A percentile compares a stretch with the other conserved stretches of the same genome.
phyloP scores from a whole-genome alignment of 2,329 filamentous ascomycete species.

The Aureobasidium sp. region DNA sequence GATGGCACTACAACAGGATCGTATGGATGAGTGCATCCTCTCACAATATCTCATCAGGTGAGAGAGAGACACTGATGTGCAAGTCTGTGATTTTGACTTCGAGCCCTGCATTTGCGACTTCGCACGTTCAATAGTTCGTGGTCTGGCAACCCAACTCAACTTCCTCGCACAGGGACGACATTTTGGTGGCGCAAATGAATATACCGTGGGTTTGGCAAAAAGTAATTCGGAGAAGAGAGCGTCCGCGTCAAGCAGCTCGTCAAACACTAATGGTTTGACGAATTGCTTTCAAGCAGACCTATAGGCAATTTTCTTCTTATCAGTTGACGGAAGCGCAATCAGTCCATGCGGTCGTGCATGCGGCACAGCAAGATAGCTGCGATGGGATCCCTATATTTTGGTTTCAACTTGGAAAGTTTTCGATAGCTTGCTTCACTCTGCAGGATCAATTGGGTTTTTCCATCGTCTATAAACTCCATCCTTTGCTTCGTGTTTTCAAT shows the following conservation, averaged over 20 bases:
- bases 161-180: not conserved
- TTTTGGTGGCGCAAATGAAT: not conserved
- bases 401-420: not conserved
- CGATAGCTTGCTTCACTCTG: not conserved
- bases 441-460: not conserved
- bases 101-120: not conserved
- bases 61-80: not conserved
- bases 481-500: not conserved
- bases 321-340: not conserved
- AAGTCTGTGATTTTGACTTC: not conserved
- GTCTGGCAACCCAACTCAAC: not conserved
- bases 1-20: no score
- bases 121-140: not conserved
- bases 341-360: not conserved
- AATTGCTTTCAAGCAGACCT: not conserved
- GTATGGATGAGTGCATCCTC: no score
- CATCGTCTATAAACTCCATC: not conserved
- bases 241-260: not conserved
- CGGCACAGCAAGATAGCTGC: not conserved
- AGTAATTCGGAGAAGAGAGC: not conserved
- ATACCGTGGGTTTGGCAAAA: not conserved
- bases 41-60: not conserved
- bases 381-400: not conserved
- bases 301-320: not conserved
- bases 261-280: not conserved